Evolutionary conservation across 2,329 filamentous ascomycete genomes (phyloP).

Genomic region (Trichoderma simmonsii): DNA sequence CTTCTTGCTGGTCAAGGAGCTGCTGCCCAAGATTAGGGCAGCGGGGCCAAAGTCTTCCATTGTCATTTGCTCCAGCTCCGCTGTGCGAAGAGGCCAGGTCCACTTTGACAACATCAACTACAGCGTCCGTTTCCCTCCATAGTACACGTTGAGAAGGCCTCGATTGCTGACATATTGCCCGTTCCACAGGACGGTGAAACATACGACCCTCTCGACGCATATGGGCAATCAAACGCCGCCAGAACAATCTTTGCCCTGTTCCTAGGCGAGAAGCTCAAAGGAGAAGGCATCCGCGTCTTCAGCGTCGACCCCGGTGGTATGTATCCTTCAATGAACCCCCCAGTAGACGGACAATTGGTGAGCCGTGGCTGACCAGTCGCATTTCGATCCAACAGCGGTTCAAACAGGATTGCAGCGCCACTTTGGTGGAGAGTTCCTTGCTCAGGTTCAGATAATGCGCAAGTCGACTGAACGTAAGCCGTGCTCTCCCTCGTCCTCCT

Average conservation of each 20-base stretch:
- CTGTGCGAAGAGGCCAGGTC: neutral
- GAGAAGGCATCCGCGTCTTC: constrained; percentile 15
- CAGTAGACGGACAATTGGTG: no score
- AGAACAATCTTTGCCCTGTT: constrained; percentile 18
- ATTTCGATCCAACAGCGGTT: neutral
- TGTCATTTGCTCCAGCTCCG: constrained; percentile 11
- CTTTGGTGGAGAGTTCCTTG: constrained; percentile 1
- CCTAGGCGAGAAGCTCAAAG: constrained; percentile 13
- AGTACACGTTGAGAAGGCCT: neutral
- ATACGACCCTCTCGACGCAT: constrained; percentile 7
- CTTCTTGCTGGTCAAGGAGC: constrained; percentile 50
- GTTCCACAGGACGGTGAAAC: neutral
- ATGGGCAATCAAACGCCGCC: constrained; percentile 19
- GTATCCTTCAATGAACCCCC: neutral
- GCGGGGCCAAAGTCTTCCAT: constrained; percentile 14
- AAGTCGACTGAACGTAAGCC: neutral
- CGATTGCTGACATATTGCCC: neutral
- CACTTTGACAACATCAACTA: constrained; percentile 16
- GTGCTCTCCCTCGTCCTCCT: no score
- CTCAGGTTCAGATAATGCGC: neutral
- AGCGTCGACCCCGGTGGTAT: constrained; percentile 20
- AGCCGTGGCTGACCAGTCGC: neutral
- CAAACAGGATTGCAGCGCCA: constrained; percentile 10
- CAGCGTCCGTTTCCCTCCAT: neutral
- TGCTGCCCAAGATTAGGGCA: constrained; percentile 34